Conservation (phyloP, 2,329 filamentous ascomycete genomes). For the Fusarium decemcellulare region DNA sequence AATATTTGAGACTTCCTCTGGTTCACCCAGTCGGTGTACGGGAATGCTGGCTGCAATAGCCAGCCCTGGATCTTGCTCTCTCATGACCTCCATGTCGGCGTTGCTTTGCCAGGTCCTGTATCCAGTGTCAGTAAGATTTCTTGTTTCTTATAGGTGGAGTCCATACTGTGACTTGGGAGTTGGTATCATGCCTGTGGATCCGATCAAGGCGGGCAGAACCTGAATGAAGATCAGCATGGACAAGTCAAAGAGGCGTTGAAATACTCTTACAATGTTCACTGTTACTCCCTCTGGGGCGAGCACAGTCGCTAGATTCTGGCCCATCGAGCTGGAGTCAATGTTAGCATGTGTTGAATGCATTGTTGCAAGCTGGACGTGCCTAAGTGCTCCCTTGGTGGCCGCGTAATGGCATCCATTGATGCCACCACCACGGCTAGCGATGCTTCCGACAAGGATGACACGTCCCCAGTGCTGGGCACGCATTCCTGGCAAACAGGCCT, state of each 20-base stretch:
- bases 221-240: not conserved
- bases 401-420: constrained; percentile 55
- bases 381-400: constrained; percentile 51
- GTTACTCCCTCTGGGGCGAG: constrained; percentile 52
- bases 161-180: constrained; percentile 48
- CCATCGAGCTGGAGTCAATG: constrained; percentile 49
- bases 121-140: not conserved
- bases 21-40: constrained; percentile 51
- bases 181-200: constrained; percentile 54
- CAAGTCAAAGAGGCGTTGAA: not conserved
- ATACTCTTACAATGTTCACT: constrained; percentile 50
- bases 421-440: constrained; percentile 50
- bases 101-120: constrained; percentile 50
- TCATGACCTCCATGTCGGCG: constrained; percentile 49
- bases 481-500: constrained; percentile 50
- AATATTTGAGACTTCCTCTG: constrained; percentile 53
- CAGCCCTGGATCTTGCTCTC: constrained; percentile 50
- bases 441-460: constrained; percentile 52
- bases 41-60: constrained; percentile 53
- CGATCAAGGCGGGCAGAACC: constrained; percentile 55
- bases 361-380: constrained; percentile 4
- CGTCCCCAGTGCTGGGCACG: constrained; percentile 50
- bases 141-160: too few relatives aligned
- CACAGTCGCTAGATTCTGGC: constrained; percentile 51
- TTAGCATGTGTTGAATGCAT: constrained; percentile 13